These are phyloP conservation scores for Ceratocystiopsis brevicomis DNA, from an alignment of 2,329 filamentous ascomycete genomes.

Conservation along the genomic window DNA sequence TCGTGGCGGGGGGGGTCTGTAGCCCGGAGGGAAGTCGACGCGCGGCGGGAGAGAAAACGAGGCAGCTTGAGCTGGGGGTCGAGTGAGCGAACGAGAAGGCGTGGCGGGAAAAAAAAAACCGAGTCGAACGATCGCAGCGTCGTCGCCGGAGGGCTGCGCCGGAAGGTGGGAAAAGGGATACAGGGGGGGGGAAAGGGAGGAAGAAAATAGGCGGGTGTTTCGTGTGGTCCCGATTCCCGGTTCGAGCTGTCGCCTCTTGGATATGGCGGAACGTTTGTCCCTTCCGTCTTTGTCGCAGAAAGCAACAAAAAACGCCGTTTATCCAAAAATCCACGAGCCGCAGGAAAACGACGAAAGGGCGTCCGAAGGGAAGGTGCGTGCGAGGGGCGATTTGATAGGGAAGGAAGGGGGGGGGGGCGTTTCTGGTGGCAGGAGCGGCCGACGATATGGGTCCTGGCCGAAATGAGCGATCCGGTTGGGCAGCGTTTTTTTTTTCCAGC, in stretches of 20 bases:
- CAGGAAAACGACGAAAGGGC: too few relatives aligned
- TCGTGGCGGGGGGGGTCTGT: conserved; percentile 10
- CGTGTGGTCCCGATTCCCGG: too few relatives aligned
- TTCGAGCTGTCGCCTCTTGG: too few relatives aligned
- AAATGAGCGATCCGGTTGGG: conserved; percentile 10
- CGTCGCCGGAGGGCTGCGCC: too few relatives aligned
- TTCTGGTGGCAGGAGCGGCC: conserved; percentile 6
- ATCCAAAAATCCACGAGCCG: too few relatives aligned
- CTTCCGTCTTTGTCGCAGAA: too few relatives aligned
- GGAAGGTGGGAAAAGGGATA: too few relatives aligned
- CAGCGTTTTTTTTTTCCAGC: conserved; percentile 2
- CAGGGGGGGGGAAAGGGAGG: too few relatives aligned
- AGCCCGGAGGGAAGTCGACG: conserved; percentile 5
- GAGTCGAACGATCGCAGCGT: background rate
- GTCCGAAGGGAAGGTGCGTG: conserved; percentile 4
- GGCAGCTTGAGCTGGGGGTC: background rate
- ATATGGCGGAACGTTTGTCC: too few relatives aligned
- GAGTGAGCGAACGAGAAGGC: background rate
- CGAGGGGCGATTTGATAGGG: conserved; percentile 10
- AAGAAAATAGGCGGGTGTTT: too few relatives aligned
- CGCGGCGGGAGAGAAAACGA: background rate
- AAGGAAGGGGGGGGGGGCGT: conserved; percentile 3
- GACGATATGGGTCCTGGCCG: conserved; percentile 6
- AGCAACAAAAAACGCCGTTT: too few relatives aligned
- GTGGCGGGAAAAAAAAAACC: background rate